Percentiles rank a stretch among this genome's conserved stretches.
phyloP scores from a whole-genome alignment of 2,329 filamentous ascomycete species.

The Aspergillus hiratsukae region DNA sequence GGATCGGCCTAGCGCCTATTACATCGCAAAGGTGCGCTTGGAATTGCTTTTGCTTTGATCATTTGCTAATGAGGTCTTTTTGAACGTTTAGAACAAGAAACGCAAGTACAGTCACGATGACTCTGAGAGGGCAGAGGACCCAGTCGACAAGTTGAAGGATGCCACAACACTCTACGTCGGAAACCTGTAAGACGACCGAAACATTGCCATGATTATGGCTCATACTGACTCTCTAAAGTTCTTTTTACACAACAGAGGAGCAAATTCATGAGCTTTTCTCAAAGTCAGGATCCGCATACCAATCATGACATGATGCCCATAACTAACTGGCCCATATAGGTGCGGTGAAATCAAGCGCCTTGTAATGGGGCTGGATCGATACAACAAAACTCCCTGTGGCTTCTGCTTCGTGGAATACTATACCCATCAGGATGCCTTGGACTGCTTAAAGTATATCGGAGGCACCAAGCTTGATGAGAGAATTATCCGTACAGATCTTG shows the following conservation, averaged over 20 bases:
- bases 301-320: background rate
- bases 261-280: slow-evolving; percentile 96
- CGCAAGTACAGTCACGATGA: slow-evolving; percentile 60
- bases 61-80: slow-evolving; percentile 2
- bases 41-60: background rate
- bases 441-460: slow-evolving; percentile 98
- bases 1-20: slow-evolving; percentile 94
- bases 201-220: background rate
- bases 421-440: slow-evolving; percentile 91
- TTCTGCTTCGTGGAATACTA: slow-evolving; percentile 99
- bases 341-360: slow-evolving; percentile 97
- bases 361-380: slow-evolving; percentile 95
- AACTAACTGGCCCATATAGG: slow-evolving; percentile 31
- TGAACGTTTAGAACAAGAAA: slow-evolving; percentile 61
- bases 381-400: slow-evolving; percentile 95
- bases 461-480: slow-evolving; percentile 97
- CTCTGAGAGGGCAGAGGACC: slow-evolving; percentile 54
- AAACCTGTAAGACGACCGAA: slow-evolving; percentile 64
- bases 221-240: slow-evolving; percentile 47
- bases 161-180: slow-evolving; percentile 96
- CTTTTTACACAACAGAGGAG: slow-evolving; percentile 98
- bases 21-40: slow-evolving; percentile 64
- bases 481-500: slow-evolving; percentile 89
- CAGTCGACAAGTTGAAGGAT: slow-evolving; percentile 74
- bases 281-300: slow-evolving; percentile 54